A percentile compares a stretch with the other conserved stretches of the same genome.
These are phyloP conservation scores for Fusarium pseudocircinatum DNA, from an alignment of 2,329 filamentous ascomycete species.

Conservation along the genomic window DNA sequence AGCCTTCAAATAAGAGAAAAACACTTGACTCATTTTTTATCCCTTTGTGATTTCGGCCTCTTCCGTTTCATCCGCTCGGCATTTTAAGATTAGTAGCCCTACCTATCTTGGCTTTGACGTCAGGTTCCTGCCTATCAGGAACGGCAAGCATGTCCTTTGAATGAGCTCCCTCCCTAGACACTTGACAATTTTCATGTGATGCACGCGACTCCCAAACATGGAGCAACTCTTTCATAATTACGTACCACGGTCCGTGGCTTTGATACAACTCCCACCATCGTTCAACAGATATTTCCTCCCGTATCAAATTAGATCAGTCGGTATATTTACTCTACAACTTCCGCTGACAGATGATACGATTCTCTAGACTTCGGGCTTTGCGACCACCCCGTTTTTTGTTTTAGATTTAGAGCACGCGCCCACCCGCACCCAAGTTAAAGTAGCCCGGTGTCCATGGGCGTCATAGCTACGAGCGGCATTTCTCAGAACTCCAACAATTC, in stretches of 20 bases:
- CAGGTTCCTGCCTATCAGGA: slow-evolving; percentile 43
- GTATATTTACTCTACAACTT: not conserved
- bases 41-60: slow-evolving; percentile 15
- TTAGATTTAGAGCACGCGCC: slow-evolving; percentile 36
- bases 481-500: slow-evolving; percentile 3
- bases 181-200: slow-evolving; percentile 30
- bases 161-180: not conserved
- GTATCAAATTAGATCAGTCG: not conserved
- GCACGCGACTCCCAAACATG: slow-evolving; percentile 1
- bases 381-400: slow-evolving; percentile 29
- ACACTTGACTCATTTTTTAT: not conserved
- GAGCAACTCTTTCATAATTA: not conserved
- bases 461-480: slow-evolving; percentile 35
- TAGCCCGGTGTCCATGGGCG: slow-evolving; percentile 17
- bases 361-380: slow-evolving; percentile 15
- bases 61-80: not conserved
- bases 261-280: not conserved
- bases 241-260: not conserved
- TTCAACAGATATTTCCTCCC: not conserved
- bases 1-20: not conserved
- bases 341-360: slow-evolving; percentile 16
- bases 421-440: not conserved
- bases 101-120: slow-evolving; percentile 38
- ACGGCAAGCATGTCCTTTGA: slow-evolving; percentile 31
- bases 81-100: slow-evolving; percentile 1